Base-by-base conservation (phyloP, 2,329 filamentous ascomycete species). In the Pseudogymnoascus sp. region DNA sequence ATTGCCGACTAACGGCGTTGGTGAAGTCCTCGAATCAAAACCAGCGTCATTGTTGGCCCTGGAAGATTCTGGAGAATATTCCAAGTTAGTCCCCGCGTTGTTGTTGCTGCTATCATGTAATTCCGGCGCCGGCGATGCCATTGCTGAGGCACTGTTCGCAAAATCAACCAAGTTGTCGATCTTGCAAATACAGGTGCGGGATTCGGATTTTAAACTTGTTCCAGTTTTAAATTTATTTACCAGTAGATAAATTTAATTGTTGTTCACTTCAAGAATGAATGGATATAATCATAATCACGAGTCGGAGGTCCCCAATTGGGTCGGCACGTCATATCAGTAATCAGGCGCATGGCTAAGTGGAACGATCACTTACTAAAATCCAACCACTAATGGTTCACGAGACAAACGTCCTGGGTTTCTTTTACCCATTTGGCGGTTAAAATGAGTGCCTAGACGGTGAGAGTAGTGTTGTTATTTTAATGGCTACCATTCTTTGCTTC, bases 321-420 rank as follows among this genome's bases (percentile, higher is more conserved):
- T 53, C 23, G 26, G 3, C 47, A 53, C 47, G 47, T 53, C 47
- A 53, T 53, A 53, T 53, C 47, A 53, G 47, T 53, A 53, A 31
- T 31, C 47, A 53, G 8, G 4, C 8, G 19, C 11, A 17, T 50
- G 44, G 10, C 3, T 2, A n/a, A 53, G 47, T 53, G 47, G 47
- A 53, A 31, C n/a, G 47, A 53, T 53, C 7, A 31, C n/a, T 53
- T 31, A 11, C 23, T 15, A 17, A n/a, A 50, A 31, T 2, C 8
- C 15, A 17, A 53, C 9, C n/a, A 44, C 19, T 5, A 11, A 15
- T n/a, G 2, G 19, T 23, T 44, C 13, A 8, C 10, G 19, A 53
- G 8, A 15, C 15, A 28, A 26, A n/a, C 11, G 13, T 28, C 13
- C 15, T 28, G 3, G 17, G 11, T 11, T 21, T n/a, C n/a, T 21